Evolutionary conservation across 2,329 filamentous ascomycete genomes (phyloP).

Genomic region (Xylaria hypoxylon): DNA sequence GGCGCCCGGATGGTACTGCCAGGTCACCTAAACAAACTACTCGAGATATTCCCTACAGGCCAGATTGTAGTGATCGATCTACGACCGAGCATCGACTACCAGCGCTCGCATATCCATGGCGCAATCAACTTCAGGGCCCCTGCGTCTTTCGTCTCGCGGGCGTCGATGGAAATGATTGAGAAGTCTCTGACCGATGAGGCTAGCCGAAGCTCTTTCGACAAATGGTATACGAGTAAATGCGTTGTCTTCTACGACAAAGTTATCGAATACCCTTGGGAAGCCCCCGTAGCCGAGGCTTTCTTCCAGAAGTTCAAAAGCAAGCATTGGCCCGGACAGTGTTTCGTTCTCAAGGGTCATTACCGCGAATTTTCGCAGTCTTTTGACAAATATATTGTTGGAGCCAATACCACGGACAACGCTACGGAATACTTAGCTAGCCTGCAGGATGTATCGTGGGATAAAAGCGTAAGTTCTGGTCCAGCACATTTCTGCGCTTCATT

Average conservation of each 20-base stretch:
- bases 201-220: conserved; percentile 59
- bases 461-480: conserved; percentile 48
- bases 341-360: conserved; percentile 68
- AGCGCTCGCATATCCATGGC: conserved; percentile 63
- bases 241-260: conserved; percentile 66
- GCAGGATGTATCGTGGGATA: conserved; percentile 51
- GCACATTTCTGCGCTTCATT: not conserved
- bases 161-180: conserved; percentile 64
- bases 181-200: conserved; percentile 62
- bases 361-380: conserved; percentile 66
- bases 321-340: conserved; percentile 64
- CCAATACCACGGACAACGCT: conserved; percentile 57
- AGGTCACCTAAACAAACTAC: conserved; percentile 61
- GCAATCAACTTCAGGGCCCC: conserved; percentile 66
- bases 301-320: conserved; percentile 58
- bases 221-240: conserved; percentile 60
- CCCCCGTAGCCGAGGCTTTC: conserved; percentile 60
- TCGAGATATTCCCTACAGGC: conserved; percentile 62
- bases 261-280: conserved; percentile 63
- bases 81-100: conserved; percentile 59
- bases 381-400: conserved; percentile 61
- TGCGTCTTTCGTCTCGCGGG: conserved; percentile 60
- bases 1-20: conserved; percentile 63
- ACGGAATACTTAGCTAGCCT: conserved; percentile 56
- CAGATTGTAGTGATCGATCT: conserved; percentile 64